Evolutionary conservation across 2,329 filamentous ascomycete genomes (phyloP).

Genomic region (Periconia digitata): DNA sequence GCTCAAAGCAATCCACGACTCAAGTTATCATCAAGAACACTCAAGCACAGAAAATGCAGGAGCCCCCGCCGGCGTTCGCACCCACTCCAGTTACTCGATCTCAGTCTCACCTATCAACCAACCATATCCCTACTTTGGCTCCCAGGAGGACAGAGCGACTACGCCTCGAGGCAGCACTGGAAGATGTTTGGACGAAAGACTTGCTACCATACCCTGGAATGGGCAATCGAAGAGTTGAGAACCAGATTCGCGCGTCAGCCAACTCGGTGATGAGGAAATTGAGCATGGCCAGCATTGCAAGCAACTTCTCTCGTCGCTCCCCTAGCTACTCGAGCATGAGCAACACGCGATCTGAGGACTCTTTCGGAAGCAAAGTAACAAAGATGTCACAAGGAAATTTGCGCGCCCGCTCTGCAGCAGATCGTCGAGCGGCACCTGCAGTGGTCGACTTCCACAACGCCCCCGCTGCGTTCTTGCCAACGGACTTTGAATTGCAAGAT

Average conservation of each 20-base stretch:
- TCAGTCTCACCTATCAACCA: slow-evolving; percentile 74
- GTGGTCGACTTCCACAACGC: slow-evolving; percentile 52
- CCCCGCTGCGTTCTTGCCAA: slow-evolving; percentile 50
- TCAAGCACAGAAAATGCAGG: slow-evolving; percentile 62
- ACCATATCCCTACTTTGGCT: slow-evolving; percentile 67
- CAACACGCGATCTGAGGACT: slow-evolving; percentile 40
- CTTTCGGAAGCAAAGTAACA: slow-evolving; percentile 28
- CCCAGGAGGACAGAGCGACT: slow-evolving; percentile 75
- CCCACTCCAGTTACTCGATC: slow-evolving; percentile 70
- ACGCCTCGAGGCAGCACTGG: slow-evolving; percentile 71
- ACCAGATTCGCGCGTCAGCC: slow-evolving; percentile 74
- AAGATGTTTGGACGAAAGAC: slow-evolving; percentile 83
- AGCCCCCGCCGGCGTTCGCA: slow-evolving; percentile 47
- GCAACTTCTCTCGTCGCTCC: slow-evolving; percentile 73
- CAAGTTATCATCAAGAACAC: slow-evolving; percentile 90
- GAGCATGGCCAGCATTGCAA: slow-evolving; percentile 77
- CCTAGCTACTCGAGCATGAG: slow-evolving; percentile 55
- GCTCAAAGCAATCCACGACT: slow-evolving; percentile 66
- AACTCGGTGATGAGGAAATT: slow-evolving; percentile 87
- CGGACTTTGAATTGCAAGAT: slow-evolving; percentile 49
- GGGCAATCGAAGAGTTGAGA: slow-evolving; percentile 66
- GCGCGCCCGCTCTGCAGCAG: slow-evolving; percentile 23
- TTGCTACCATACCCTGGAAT: slow-evolving; percentile 82
- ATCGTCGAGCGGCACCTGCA: slow-evolving; percentile 30
- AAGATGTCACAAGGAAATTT: slow-evolving; percentile 30